Conservation (phyloP, 768 basidiomycete genomes). For the Termitomyces sp. region DNA sequence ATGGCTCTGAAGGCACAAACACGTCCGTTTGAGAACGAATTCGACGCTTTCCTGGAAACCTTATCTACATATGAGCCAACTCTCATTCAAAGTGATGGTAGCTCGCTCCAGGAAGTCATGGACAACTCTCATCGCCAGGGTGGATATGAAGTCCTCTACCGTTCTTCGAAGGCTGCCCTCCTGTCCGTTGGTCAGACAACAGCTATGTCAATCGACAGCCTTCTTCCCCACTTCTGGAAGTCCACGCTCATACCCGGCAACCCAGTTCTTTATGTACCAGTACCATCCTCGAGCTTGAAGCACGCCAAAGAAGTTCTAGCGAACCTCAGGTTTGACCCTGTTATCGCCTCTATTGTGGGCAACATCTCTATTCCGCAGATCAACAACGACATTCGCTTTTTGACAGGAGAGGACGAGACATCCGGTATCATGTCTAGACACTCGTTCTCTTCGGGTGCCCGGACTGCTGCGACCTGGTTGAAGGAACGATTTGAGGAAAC, state of each 20-base stretch:
- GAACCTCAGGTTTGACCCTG: slow-evolving; percentile 60
- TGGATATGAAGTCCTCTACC: slow-evolving; percentile 35
- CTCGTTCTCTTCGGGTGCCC: slow-evolving; percentile 67
- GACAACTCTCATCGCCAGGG: background rate
- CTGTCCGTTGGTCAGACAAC: slow-evolving; percentile 38
- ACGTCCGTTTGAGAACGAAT: slow-evolving; percentile 22
- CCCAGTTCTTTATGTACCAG: slow-evolving; percentile 46
- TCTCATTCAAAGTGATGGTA: background rate
- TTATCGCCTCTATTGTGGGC: slow-evolving; percentile 60
- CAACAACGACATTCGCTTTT: slow-evolving; percentile 66
- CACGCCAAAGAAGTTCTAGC: slow-evolving; percentile 53
- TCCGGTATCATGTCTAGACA: slow-evolving; percentile 78
- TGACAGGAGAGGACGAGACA: slow-evolving; percentile 77
- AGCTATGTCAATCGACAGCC: slow-evolving; percentile 45
- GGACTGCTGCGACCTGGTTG: slow-evolving; percentile 68
- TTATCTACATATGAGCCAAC: slow-evolving; percentile 12
- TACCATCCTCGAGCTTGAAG: slow-evolving; percentile 48
- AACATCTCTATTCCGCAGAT: slow-evolving; percentile 65
- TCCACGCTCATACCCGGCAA: slow-evolving; percentile 51
- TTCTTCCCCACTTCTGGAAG: slow-evolving; percentile 73
- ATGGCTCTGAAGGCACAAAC: slow-evolving; percentile 28
- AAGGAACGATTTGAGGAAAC: slow-evolving; percentile 65
- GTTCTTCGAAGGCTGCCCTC: slow-evolving; percentile 38
- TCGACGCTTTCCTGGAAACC: slow-evolving; percentile 29
- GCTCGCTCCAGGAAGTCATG: slow-evolving; percentile 15